These are phyloP conservation scores for Rhodotorula sp. DNA, from an alignment of 1,284 basidiomycete species.

Conservation along the genomic window DNA sequence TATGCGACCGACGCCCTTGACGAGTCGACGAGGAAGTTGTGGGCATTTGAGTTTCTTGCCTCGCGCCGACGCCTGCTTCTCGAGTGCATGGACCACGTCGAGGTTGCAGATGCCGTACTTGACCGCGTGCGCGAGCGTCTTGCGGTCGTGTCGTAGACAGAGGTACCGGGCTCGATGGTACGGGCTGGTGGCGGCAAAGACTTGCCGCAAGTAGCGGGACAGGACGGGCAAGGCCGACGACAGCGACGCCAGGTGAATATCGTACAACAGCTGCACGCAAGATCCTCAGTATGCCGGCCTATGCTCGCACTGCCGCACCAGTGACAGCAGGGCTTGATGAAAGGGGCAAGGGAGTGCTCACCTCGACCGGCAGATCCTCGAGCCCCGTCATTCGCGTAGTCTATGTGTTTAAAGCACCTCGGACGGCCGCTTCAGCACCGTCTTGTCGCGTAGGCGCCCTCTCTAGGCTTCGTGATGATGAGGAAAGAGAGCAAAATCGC, in stretches of 20 bases:
- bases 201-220: slow-evolving; percentile 20
- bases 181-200: slow-evolving; percentile 52
- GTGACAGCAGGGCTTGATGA: background rate
- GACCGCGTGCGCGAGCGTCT: slow-evolving; percentile 57
- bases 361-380: background rate
- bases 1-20: slow-evolving; percentile 37
- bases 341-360: background rate
- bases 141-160: slow-evolving; percentile 49
- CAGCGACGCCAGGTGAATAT: slow-evolving; percentile 34
- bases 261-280: slow-evolving; percentile 27
- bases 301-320: background rate
- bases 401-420: too few relatives aligned
- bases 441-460: too few relatives aligned
- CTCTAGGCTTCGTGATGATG: too few relatives aligned
- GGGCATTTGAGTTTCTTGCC: slow-evolving; percentile 17
- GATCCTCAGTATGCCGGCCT: background rate
- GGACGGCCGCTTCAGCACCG: too few relatives aligned
- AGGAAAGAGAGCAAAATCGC: too few relatives aligned
- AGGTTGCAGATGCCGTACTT: slow-evolving; percentile 65
- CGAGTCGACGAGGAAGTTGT: slow-evolving; percentile 49
- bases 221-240: slow-evolving; percentile 27
- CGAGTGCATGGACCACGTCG: slow-evolving; percentile 58
- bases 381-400: background rate
- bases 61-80: slow-evolving; percentile 43
- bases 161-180: slow-evolving; percentile 64